Evolutionary conservation across 129 eudicot species (phyloP).

Genomic region (Saposhnikovia divaricata): DNA sequence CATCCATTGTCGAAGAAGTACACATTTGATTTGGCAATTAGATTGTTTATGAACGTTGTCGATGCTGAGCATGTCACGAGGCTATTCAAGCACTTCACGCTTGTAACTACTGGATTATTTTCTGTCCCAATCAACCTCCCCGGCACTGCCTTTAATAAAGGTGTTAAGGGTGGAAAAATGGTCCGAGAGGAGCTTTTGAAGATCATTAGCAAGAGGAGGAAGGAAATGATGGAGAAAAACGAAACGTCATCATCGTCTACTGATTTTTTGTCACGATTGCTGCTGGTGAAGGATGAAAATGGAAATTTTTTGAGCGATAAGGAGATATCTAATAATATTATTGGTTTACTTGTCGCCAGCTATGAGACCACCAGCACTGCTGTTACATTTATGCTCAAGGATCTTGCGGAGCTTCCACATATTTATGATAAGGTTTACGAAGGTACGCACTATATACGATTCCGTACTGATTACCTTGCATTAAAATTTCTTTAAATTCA

Average conservation of each 20-base stretch:
- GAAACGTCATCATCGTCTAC: background rate
- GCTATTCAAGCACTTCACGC: conserved; percentile 16
- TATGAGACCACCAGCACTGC: conserved; percentile 28
- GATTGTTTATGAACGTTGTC: conserved; percentile 18
- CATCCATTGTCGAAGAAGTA: conserved; percentile 16
- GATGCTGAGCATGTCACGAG: conserved; percentile 13
- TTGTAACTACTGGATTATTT: conserved; percentile 14
- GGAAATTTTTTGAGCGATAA: conserved; percentile 22
- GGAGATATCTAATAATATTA: conserved; percentile 18
- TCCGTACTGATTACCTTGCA: no score
- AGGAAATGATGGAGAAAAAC: conserved; percentile 15
- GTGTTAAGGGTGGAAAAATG: conserved; percentile 19
- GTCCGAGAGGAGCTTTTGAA: conserved; percentile 15
- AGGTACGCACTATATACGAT: conserved; percentile 16
- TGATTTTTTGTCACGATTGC: conserved; percentile 19
- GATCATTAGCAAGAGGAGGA: conserved; percentile 18
- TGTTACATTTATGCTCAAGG: conserved; percentile 12
- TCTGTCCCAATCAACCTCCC: conserved; percentile 33
- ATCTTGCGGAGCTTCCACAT: conserved; percentile 38
- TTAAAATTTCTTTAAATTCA: no score
- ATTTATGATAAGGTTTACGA: conserved; percentile 23
- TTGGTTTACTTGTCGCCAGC: conserved; percentile 21
- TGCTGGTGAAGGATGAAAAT: conserved; percentile 18
- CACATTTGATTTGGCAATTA: conserved; percentile 21
- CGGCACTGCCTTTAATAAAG: conserved; percentile 22